Percentiles rank a stretch among this genome's conserved stretches.
phyloP scores from a whole-genome alignment of 139 green algal genomes.

The Ulvella scutata region DNA sequence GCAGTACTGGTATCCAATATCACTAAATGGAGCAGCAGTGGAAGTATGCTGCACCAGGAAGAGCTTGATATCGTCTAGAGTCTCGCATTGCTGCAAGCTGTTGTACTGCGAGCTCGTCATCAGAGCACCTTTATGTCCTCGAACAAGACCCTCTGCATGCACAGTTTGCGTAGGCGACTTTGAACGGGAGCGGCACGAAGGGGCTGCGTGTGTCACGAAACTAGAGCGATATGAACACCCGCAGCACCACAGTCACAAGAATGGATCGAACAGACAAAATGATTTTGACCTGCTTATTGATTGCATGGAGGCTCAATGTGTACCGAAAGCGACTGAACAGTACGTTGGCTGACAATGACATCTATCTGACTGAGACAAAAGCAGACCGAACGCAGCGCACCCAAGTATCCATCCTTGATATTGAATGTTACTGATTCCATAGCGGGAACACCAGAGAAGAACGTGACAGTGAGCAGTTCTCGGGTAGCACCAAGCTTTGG shows the following conservation, averaged over 20 bases:
- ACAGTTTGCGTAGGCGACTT: not conserved
- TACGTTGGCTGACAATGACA: not conserved
- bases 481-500: no score
- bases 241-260: no score
- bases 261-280: not conserved
- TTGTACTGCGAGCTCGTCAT: conserved; percentile 89
- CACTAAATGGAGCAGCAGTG: not conserved
- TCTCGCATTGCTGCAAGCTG: conserved; percentile 94
- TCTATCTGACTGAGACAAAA: not conserved
- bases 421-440: conserved; percentile 80
- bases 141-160: conserved; percentile 80
- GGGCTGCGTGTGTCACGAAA: not conserved
- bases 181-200: no score
- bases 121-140: conserved; percentile 74
- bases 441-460: no score
- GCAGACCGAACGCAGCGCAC: conserved; percentile 21
- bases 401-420: conserved; percentile 92
- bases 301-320: no score
- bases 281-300: no score
- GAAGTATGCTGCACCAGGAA: conserved; percentile 61
- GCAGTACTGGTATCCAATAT: not conserved
- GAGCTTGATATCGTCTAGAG: conserved; percentile 95
- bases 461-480: no score
- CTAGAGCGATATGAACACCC: no score
- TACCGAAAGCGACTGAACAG: no score